Base-by-base conservation (phyloP, 192 early-diverging fungal species). In the Glomus cerebriforme region DNA sequence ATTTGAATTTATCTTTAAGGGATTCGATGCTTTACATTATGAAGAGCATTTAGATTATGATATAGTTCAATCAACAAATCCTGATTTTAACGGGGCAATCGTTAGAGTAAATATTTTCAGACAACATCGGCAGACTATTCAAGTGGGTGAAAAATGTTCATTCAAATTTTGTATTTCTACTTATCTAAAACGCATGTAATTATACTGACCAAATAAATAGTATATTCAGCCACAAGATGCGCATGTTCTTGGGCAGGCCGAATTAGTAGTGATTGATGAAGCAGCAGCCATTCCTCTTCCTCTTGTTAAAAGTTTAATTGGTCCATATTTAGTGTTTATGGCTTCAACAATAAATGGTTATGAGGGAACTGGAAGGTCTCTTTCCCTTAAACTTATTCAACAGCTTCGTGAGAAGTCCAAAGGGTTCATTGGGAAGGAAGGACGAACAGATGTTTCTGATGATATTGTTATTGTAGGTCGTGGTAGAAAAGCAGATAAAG, bases 301-400 rank as follows among this genome's bases (percentile, higher is more conserved):
- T 17, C 69, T 97, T 59, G 98, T 99, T 34, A 92, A 92, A 81
- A 92, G 90, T 49, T 89, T 99, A 15, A 86, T 99, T 81, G 98
- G 98, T 32, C 95, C 96, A 8, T 98, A 97, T 80, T 87, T 99
- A 19, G 93, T 98, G 17, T 99, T 98, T 78, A 97, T 99, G 96
- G 96, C 98, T 7, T 97, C 95, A 27, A 99, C 98, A 26, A 98
- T 99, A 80, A 98, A 99, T 84, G 98, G 98, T 31, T 99, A 99
- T 85, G 98, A 99, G 87, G 98, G 98, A 76, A 99, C 98, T 5
- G 98, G 98, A 45, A 92, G 98, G 63, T 97, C 96, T 31, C 87
- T 99, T 47, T 98, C 96, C 54, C 88, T 99, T 32, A 99, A 98
- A 83, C 90, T 99, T 64, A 92, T 98, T 73, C 89, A 97, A 83